Evolutionary conservation across 768 basidiomycete genomes (phyloP).

Genomic region (Podaxis sp.): DNA sequence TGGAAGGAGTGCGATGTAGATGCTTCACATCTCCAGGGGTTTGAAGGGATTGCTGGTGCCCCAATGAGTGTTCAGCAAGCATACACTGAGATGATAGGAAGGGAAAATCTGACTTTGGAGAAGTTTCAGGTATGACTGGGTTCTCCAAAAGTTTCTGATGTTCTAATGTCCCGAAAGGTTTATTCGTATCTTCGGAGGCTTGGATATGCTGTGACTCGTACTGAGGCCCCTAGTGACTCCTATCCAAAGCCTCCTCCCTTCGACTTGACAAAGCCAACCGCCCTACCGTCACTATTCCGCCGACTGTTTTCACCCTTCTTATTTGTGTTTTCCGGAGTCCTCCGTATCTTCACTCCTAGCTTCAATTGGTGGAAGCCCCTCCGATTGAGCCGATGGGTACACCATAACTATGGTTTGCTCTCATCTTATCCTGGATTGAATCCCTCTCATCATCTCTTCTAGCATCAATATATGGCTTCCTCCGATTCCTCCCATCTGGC

Average conservation of each 20-base stretch:
- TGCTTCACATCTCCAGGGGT: conserved; percentile 29
- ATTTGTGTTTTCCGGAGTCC: conserved; percentile 30
- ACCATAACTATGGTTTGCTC: conserved; percentile 52
- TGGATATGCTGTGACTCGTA: conserved; percentile 86
- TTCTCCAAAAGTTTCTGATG: background rate
- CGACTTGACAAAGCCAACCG: conserved; percentile 16
- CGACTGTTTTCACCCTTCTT: conserved; percentile 36
- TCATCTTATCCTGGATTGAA: background rate
- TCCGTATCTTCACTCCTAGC: conserved; percentile 29
- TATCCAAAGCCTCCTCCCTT: conserved; percentile 52
- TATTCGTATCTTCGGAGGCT: conserved; percentile 90
- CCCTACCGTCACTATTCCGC: conserved; percentile 30
- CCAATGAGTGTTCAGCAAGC: conserved; percentile 94
- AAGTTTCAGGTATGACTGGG: conserved; percentile 71
- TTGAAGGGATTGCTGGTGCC: conserved; percentile 49
- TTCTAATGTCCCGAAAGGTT: conserved; percentile 51
- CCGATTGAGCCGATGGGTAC: conserved; percentile 45
- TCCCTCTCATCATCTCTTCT: conserved; percentile 3
- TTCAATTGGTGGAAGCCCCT: conserved; percentile 72
- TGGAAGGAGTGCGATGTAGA: conserved; percentile 54
- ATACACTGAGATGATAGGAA: conserved; percentile 82
- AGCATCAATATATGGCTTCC: conserved; percentile 68
- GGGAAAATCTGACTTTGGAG: conserved; percentile 76
- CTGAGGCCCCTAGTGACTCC: conserved; percentile 53
- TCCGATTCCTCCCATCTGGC: conserved; percentile 75